These are phyloP conservation scores for Abrus precatorius DNA, from an alignment of 306 rosid genomes.

Conservation along the genomic window DNA sequence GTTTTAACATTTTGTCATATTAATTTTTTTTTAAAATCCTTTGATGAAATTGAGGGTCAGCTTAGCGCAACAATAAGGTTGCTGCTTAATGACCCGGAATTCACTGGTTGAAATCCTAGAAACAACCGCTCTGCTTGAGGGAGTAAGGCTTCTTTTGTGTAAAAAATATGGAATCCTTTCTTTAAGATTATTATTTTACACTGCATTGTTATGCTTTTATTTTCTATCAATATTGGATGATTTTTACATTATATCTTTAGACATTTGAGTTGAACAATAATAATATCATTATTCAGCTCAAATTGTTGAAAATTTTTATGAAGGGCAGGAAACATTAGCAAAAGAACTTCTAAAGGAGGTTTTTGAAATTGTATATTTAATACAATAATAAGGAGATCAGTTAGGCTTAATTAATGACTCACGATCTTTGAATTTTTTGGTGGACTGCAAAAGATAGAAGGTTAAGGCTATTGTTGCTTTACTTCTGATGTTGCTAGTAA, in stretches of 20 bases:
- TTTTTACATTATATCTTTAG: not conserved
- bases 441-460: not conserved
- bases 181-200: not conserved
- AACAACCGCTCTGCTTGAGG: too few species aligned
- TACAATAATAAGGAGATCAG: not conserved
- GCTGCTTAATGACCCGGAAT: too few species aligned
- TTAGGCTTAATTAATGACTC: not conserved
- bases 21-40: not conserved
- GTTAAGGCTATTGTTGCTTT: slow-evolving; percentile 5
- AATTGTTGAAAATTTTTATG: not conserved
- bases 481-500: slow-evolving; percentile 9
- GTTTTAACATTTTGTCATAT: not conserved
- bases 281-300: not conserved
- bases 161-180: not conserved
- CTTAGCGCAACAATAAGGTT: too few species aligned
- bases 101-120: too few species aligned
- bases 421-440: not conserved
- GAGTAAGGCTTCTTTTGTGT: not conserved
- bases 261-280: not conserved
- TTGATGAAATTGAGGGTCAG: too few species aligned
- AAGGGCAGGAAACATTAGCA: not conserved
- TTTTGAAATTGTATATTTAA: not conserved
- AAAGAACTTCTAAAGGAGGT: not conserved
- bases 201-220: not conserved
- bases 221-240: not conserved